Conservation (phyloP, 129 eudicot species). For the Lonicera japonica region DNA sequence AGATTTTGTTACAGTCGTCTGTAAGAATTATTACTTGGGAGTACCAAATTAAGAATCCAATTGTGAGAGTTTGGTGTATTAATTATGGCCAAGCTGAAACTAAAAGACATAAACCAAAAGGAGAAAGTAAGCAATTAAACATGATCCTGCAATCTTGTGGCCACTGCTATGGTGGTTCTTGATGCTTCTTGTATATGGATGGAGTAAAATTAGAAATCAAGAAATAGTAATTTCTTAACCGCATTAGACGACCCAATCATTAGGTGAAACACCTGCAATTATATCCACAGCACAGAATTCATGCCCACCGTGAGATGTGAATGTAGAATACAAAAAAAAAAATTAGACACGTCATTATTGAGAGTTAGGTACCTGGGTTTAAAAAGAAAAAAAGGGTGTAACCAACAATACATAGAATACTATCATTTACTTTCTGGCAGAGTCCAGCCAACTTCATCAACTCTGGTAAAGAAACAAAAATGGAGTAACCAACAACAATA, state of each 20-base stretch:
- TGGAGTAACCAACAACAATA: neutral
- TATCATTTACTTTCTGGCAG: constrained; percentile 84
- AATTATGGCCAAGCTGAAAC: too few relatives aligned
- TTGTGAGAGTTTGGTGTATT: too few relatives aligned
- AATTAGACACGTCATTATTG: too few relatives aligned
- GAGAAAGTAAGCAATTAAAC: constrained; percentile 32
- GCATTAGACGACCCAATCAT: constrained; percentile 77
- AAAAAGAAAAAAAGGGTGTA: too few relatives aligned
- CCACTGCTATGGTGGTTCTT: constrained; percentile 48
- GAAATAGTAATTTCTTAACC: constrained; percentile 38
- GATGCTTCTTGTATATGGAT: constrained; percentile 44
- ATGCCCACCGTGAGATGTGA: neutral
- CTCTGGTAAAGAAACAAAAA: constrained; percentile 34
- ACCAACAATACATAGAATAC: too few relatives aligned
- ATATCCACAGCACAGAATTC: neutral
- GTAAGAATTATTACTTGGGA: too few relatives aligned
- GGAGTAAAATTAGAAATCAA: neutral
- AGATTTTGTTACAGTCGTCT: too few relatives aligned
- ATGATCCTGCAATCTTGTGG: constrained; percentile 70
- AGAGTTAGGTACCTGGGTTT: too few relatives aligned
- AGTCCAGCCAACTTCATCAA: constrained; percentile 85
- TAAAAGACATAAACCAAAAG: too few relatives aligned
- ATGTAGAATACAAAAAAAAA: neutral
- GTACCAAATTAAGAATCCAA: too few relatives aligned
- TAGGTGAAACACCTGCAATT: constrained; percentile 75